Evolutionary conservation across 345 rosid genomes (phyloP).

Genomic region (Dipteronia dyeriana): DNA sequence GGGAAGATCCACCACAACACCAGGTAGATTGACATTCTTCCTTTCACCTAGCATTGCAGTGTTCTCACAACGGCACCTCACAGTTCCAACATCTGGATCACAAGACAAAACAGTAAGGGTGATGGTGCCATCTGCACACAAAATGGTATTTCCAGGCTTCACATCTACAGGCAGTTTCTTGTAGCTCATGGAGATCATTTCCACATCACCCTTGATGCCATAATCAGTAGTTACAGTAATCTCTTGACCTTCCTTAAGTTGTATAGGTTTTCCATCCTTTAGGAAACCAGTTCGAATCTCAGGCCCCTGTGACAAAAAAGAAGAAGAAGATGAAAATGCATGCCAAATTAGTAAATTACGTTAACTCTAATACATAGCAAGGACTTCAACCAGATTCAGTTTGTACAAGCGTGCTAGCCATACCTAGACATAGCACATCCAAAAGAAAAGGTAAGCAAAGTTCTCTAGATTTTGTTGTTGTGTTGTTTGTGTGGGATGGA

Average conservation of each 20-base stretch:
- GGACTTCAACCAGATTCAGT: not conserved
- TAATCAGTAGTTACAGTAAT: conserved; percentile 74
- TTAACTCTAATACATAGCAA: not conserved
- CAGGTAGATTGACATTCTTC: conserved; percentile 92
- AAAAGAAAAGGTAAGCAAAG: not conserved
- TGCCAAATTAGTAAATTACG: not conserved
- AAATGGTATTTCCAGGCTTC: conserved; percentile 71
- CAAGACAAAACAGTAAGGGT: conserved; percentile 67
- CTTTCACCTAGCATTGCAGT: conserved; percentile 87
- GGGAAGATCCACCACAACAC: conserved; percentile 90
- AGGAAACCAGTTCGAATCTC: conserved; percentile 76
- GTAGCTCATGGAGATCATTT: conserved; percentile 87
- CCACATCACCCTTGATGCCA: conserved; percentile 60
- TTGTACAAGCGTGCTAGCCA: not conserved
- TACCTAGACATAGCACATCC: not conserved
- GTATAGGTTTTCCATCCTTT: conserved; percentile 60
- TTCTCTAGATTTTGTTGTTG: not conserved
- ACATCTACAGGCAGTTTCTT: conserved; percentile 77
- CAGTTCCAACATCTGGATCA: conserved; percentile 70
- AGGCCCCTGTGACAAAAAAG: conserved; percentile 48
- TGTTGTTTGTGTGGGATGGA: not conserved
- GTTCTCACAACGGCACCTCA: conserved; percentile 85
- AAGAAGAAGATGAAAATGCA: conserved; percentile 8
- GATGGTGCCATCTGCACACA: conserved; percentile 91
- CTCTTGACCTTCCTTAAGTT: conserved; percentile 66